Base-by-base conservation (phyloP, 345 rosid species). In the Cardamine resedifolia region DNA sequence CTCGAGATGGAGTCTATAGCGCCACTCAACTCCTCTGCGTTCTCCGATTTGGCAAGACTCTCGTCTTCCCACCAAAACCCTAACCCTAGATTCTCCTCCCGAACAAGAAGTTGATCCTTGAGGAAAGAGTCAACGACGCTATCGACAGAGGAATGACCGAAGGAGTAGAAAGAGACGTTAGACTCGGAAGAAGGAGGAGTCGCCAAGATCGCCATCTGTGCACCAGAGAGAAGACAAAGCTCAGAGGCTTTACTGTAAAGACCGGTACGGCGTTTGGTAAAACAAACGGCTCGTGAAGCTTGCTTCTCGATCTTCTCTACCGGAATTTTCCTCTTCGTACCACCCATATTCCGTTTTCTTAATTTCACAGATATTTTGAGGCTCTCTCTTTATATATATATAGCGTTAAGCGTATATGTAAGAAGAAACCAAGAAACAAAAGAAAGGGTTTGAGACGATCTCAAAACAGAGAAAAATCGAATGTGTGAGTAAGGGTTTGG, bases 211-310 rank as follows among this genome's bases (percentile, higher is more conserved):
- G 58, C 72, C 5, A 66, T 57, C 10, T 56, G 58, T 2, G 77
- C 58, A 2, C 33, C 66, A 23, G 56, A 31, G 41, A 56, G 24
- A 33, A 24, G 49, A 45, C 66, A 73, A 14, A 57, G 51, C 51
- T 73, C 31, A 2, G 65, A 23, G 2, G 72, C 58, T 27, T 65
- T 65, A 4, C 21, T n/a, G 66, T 19, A 64, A 9, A 72, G 49
- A 52, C 71, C 64, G 1, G 6, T 0, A 9, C 51, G 64, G 7
- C 66, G 66, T 58, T 47, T 57, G 0, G 66, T 11, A 24, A 55
- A 55, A 55, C 4, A 26, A 38, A 26, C 58, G 9, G 5, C 21
- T 53, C 20, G 45, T 10, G 71, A 31, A 2, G 6, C 19, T 24
- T 45, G 64, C 20, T 44, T 44, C 3, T 28, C 2, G 0, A 55